A percentile compares a stretch with the other conserved stretches of the same genome.
phyloP scores from a whole-genome alignment of 164 flowering plant species.

The Tinospora cordifolia region DNA sequence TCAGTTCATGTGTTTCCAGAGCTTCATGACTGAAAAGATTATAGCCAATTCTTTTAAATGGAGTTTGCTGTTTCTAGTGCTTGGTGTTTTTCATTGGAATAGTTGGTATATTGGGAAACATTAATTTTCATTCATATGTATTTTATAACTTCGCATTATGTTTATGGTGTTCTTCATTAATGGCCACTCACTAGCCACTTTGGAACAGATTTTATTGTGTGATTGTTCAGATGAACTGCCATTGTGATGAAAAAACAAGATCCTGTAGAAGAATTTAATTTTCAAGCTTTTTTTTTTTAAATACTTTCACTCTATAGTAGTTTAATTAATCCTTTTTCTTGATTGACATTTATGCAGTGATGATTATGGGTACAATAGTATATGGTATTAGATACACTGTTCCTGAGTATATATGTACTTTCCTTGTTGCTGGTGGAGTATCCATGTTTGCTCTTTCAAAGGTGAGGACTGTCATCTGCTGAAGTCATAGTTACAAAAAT shows the following conservation, averaged over 20 bases:
- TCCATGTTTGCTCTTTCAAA: slow-evolving; percentile 83
- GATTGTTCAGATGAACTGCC: background rate
- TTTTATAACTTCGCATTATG: background rate
- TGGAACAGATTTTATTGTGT: background rate
- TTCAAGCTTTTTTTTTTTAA: background rate
- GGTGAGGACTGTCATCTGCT: slow-evolving; percentile 34
- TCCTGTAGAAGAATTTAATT: background rate
- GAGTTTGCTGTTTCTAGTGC: background rate
- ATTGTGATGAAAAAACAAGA: background rate
- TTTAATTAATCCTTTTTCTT: slow-evolving; percentile 1
- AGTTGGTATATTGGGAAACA: background rate
- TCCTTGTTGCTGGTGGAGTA: slow-evolving; percentile 99
- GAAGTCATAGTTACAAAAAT: background rate
- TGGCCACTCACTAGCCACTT: background rate
- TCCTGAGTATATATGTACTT: slow-evolving; percentile 78
- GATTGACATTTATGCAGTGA: slow-evolving; percentile 48
- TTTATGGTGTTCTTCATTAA: background rate
- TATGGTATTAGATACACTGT: slow-evolving; percentile 80
- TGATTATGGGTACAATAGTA: slow-evolving; percentile 83
- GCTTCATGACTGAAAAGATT: background rate
- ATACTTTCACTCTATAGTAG: background rate
- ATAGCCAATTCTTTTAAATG: background rate
- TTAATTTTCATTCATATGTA: background rate
- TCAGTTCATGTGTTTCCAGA: background rate
- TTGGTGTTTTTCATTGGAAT: background rate